Base-by-base conservation (phyloP, 2,329 filamentous ascomycete genomes). In the Aphanoascus verrucosus region DNA sequence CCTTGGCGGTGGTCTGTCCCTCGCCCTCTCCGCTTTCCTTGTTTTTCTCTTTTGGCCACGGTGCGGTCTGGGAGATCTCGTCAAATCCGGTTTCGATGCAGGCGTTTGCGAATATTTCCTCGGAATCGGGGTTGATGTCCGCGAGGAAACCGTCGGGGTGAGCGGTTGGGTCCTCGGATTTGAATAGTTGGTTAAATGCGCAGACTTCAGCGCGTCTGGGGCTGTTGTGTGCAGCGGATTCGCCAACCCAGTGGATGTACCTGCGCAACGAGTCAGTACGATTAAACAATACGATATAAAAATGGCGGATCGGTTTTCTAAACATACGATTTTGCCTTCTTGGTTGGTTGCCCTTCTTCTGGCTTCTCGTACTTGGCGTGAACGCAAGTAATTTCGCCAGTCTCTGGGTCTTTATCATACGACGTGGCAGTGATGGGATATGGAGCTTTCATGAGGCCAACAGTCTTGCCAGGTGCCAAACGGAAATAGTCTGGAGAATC, bases 161-260 rank as follows among this genome's bases (percentile, higher is more conserved):
- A 9, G 83, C 79, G 38, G 84, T 83, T 1, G 91, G 90, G 63
- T 93, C 85, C 46, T 90, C 84, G 3, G 84, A 88, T 68, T 88
- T 89, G 79, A 96, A 96, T 0, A 97, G 78, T 2, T 82, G 75
- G 66, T 88, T 86, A 72, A 93, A 84, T 46, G 93, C 77, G 55
- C 90, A 85, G 41, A 82, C 86, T 68, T 90, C 85, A 11, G 84
- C 83, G 52, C 73, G 76, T 56, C 83, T 72, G 3, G 79, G 79
- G 38, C 77, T 77, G 35, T 74, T 71, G 59, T 82, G 81, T 12
- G 77, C 77, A 0, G 84, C 79, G 1, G 81, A 83, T 38, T 82
- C 80, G 4, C 83, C 81, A 5, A 95, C 86, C 91, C 91, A 96
- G 65, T 95, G 89, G 66, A 96, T 94, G 65, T 76, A 79, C 0